Percentiles rank a stretch among this genome's conserved stretches.
These are phyloP conservation scores for Bretschneidera sinensis DNA, from an alignment of 345 rosid species.

Conservation along the genomic window DNA sequence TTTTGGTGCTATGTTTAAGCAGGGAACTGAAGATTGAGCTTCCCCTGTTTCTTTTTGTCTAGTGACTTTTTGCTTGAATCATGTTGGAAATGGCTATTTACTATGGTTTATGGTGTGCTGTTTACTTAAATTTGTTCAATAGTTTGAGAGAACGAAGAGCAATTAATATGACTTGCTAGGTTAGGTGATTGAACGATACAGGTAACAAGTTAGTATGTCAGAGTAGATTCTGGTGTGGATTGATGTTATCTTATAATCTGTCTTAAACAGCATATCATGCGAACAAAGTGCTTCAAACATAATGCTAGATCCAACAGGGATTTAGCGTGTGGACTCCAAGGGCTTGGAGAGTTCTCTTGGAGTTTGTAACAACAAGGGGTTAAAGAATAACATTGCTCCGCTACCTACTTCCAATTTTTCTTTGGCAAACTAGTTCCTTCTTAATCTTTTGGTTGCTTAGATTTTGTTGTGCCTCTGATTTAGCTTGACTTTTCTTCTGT, in stretches of 20 bases:
- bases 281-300: background rate
- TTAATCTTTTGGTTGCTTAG: too few relatives aligned
- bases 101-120: too few relatives aligned
- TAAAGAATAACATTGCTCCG: background rate
- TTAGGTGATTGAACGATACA: too few relatives aligned
- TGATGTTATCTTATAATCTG: too few relatives aligned
- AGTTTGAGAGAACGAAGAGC: too few relatives aligned
- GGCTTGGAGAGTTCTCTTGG: background rate
- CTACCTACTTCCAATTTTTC: too few relatives aligned
- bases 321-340: background rate
- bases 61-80: background rate
- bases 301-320: background rate
- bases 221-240: too few relatives aligned
- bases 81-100: background rate
- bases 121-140: too few relatives aligned
- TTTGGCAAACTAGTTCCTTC: background rate
- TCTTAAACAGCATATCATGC: too few relatives aligned
- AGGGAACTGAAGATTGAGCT: background rate
- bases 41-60: conserved; percentile 27
- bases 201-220: too few relatives aligned
- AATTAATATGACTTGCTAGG: too few relatives aligned
- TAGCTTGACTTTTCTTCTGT: background rate
- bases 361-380: background rate
- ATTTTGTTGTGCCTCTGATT: too few relatives aligned
- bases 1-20: background rate